Base-by-base conservation (phyloP, 2,329 filamentous ascomycete genomes). In the Aspergillus cejpii region DNA sequence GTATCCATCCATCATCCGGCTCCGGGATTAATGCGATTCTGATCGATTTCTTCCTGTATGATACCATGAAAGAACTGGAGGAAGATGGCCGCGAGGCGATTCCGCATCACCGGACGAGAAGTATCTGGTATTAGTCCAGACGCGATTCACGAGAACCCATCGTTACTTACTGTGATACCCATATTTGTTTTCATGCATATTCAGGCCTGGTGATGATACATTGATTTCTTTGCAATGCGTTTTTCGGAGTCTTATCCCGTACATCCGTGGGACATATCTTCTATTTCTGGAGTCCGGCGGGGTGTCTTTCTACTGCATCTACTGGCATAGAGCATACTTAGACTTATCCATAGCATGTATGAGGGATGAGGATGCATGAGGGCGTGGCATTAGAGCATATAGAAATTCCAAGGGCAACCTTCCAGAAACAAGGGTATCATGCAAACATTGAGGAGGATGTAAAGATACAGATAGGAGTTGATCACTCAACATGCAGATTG, bases 31-130 rank as follows among this genome's bases (percentile, higher is more conserved):
- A 98, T 63, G 90, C 92, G 20, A 87, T 97, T 29, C 67, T 98
- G 57, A 92, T 98, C 51, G 92, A 98, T 67, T 98, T 97, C 69
- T 95, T 96, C 66, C 72, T 98, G 44, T 98, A 98, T 63, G 92
- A 98, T 69, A 81, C 85, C 14, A 89, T 92, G 70, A 98, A 97
- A 66, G 84, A 88, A 60, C 66, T 85, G 62, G 91, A 97, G 65
- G 73, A 70, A 64, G 73, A 53, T 73, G 81, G 41, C 65, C 56
- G 62, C 49, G 72, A 70, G 49, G 62, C 62, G 26, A 78, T 88
- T 49, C 87, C 87, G 4, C 89, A 95, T 68, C 90, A 96, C 68
- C 77, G 90, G 52, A 95, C 90, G 34, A 79, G 90, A 63, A 94
- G 88, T 61, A 95, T 96, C 50, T 96, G 90, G 90, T 96, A 96